Percentiles rank a stretch among this genome's conserved stretches.
phyloP scores from a whole-genome alignment of 345 rosid species.

The Theobroma cacao region DNA sequence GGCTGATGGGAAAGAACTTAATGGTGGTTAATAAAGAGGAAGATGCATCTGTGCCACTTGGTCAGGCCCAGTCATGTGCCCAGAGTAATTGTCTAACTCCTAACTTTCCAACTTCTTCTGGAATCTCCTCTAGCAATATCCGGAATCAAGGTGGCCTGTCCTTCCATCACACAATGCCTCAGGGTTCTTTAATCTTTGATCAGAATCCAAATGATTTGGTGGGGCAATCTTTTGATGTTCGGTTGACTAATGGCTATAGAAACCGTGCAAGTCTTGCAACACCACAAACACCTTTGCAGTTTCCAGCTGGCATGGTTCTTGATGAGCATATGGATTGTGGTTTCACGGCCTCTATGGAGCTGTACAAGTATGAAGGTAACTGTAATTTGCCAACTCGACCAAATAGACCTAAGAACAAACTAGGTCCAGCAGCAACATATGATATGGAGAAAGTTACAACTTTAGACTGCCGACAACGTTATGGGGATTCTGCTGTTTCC shows the following conservation, averaged over 20 bases:
- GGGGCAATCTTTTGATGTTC: slow-evolving; percentile 31
- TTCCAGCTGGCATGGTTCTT: slow-evolving; percentile 30
- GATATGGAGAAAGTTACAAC: slow-evolving; percentile 14
- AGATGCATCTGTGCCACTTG: slow-evolving; percentile 33
- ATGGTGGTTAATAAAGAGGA: slow-evolving; percentile 91
- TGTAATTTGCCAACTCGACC: slow-evolving; percentile 20
- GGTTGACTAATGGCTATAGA: slow-evolving; percentile 23
- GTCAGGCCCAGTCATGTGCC: slow-evolving; percentile 29
- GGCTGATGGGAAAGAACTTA: slow-evolving; percentile 97
- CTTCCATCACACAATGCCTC: slow-evolving; percentile 26
- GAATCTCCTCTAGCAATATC: slow-evolving; percentile 24
- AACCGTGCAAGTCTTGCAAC: slow-evolving; percentile 15
- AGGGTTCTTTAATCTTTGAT: slow-evolving; percentile 27
- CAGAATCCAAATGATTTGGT: slow-evolving; percentile 23
- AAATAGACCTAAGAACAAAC: slow-evolving; percentile 22
- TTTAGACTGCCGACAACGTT: slow-evolving; percentile 17
- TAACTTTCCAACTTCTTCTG: slow-evolving; percentile 34
- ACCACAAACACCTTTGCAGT: slow-evolving; percentile 22
- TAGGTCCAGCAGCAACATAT: slow-evolving; percentile 13
- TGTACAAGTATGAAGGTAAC: slow-evolving; percentile 22
- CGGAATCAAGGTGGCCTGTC: slow-evolving; percentile 23
- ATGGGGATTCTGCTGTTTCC: slow-evolving; percentile 27
- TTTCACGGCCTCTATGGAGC: slow-evolving; percentile 26
- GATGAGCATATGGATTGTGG: slow-evolving; percentile 21
- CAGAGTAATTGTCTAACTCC: slow-evolving; percentile 29